A percentile compares a stretch with the other conserved stretches of the same genome.
Conservation (phyloP, 2,329 filamentous ascomycete species). For the Botrytis fragariae region DNA sequence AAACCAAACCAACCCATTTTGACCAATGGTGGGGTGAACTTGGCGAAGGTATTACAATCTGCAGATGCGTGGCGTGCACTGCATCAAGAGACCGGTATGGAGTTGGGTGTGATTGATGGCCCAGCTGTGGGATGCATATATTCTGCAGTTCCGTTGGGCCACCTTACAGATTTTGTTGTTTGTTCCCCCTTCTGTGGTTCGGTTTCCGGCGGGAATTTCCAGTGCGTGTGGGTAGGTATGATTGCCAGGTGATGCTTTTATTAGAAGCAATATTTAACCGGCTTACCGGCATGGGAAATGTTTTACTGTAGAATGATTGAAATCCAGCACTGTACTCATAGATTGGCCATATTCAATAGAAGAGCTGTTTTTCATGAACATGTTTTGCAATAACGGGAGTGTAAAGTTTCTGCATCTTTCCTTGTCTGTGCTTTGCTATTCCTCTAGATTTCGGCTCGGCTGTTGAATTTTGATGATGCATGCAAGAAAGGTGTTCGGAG, state of each 20-base stretch:
- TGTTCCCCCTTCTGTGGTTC: not conserved
- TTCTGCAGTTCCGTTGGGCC: not conserved
- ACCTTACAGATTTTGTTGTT: constrained; percentile 6
- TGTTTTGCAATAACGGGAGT: not conserved
- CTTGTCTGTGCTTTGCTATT: not conserved
- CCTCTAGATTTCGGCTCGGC: not conserved
- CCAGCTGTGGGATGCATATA: not conserved
- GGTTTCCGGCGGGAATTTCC: not conserved
- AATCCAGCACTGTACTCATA: not conserved
- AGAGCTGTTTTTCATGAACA: not conserved
- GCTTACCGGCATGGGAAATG: not conserved
- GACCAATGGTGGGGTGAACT: not conserved
- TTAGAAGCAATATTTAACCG: not conserved
- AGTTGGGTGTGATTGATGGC: not conserved
- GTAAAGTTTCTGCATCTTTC: not conserved
- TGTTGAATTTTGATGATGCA: not conserved
- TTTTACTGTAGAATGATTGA: not conserved
- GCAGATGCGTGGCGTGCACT: constrained; percentile 5
- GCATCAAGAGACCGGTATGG: constrained; percentile 3
- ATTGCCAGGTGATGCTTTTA: constrained; percentile 4
- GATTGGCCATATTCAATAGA: not conserved
- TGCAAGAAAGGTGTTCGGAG: not conserved
- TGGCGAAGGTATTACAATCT: not conserved
- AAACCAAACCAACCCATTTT: not conserved
- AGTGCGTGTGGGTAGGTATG: not conserved